These are phyloP conservation scores for Picochlorum costavermella DNA, from an alignment of 139 green algal species.

Conservation along the genomic window DNA sequence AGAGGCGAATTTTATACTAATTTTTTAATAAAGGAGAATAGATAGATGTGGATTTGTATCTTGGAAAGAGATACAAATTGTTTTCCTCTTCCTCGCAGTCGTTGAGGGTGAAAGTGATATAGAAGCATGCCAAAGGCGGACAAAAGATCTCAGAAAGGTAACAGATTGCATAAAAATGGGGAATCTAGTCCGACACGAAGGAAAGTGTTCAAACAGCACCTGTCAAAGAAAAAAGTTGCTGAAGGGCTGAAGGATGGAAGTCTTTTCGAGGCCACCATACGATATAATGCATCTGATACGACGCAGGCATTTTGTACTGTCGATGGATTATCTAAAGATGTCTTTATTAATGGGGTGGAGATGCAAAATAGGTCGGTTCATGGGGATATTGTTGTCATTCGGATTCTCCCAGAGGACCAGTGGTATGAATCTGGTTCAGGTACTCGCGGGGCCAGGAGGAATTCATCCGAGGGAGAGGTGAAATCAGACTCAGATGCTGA, in stretches of 20 bases:
- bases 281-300: conserved; percentile 1
- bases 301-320: conserved; percentile 54
- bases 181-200: too few species aligned
- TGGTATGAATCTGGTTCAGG: background rate
- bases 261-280: conserved; percentile 7
- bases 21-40: too few species aligned
- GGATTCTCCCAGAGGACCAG: conserved; percentile 35
- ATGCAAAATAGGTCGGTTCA: conserved; percentile 65
- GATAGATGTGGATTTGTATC: too few species aligned
- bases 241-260: background rate
- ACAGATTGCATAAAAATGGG: too few species aligned
- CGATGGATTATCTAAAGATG: conserved; percentile 49
- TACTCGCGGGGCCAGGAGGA: too few species aligned
- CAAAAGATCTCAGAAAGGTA: background rate
- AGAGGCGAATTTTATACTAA: too few species aligned
- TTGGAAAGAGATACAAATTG: background rate
- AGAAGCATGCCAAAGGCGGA: background rate
- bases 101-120: background rate
- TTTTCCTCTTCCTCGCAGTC: background rate
- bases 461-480: too few species aligned
- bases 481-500: too few species aligned
- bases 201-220: background rate
- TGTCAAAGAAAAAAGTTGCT: background rate
- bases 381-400: conserved; percentile 72
- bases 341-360: conserved; percentile 40